Evolutionary conservation across 78 protist species (phyloP).

Genomic region (Dictyostelium intermedium): DNA sequence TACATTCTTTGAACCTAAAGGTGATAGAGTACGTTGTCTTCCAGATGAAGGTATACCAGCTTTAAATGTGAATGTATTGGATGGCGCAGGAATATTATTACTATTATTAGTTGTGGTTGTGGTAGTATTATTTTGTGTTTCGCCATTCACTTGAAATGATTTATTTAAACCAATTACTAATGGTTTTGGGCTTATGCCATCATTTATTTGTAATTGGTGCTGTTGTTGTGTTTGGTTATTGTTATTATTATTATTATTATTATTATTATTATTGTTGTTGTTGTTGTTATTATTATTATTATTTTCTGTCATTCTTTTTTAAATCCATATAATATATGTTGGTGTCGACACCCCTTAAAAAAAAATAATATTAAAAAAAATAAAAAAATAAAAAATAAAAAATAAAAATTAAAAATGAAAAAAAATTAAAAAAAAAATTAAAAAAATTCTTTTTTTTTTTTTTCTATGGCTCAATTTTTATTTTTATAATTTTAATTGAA

Average conservation of each 20-base stretch:
- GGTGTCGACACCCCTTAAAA: too few species aligned
- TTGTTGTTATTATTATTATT: too few species aligned
- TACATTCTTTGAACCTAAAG: conserved; percentile 26
- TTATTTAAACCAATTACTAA: conserved; percentile 14
- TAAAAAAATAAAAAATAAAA: too few species aligned
- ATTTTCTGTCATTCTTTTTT: neutral
- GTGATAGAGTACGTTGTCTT: conserved; percentile 59
- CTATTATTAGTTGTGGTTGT: neutral
- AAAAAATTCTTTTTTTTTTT: too few species aligned
- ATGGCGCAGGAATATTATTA: neutral
- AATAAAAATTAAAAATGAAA: too few species aligned
- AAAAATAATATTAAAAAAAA: too few species aligned
- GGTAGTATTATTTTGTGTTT: neutral
- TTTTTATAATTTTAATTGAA: too few species aligned
- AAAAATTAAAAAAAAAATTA: too few species aligned
- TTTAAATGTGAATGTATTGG: conserved; percentile 6
- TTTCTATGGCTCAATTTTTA: too few species aligned
- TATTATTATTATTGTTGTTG: too few species aligned
- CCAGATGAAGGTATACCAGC: conserved; percentile 13
- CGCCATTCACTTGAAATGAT: neutral
- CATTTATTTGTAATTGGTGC: neutral
- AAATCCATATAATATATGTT: neutral
- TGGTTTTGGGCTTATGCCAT: neutral
- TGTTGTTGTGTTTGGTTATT: neutral
- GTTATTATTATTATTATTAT: neutral